Percentiles rank a stretch among this genome's conserved stretches.
These are phyloP conservation scores for Backusella macrospora DNA, from an alignment of 192 early-diverging fungal genomes.

Conservation along the genomic window DNA sequence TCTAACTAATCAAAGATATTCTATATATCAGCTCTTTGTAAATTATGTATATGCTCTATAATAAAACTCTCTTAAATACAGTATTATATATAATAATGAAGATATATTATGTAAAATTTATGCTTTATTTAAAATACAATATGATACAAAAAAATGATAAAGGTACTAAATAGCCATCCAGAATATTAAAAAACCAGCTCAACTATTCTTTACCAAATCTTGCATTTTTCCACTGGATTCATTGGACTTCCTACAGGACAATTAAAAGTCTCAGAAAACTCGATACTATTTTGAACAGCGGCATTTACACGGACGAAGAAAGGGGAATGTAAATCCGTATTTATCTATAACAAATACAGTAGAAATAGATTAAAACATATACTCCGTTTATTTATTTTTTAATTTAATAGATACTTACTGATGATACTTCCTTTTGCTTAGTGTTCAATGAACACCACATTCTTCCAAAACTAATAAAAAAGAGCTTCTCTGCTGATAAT, in stretches of 20 bases:
- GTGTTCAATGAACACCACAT: conserved; percentile 60
- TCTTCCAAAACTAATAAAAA: conserved; percentile 67
- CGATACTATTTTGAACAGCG: conserved; percentile 58
- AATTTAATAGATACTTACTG: background rate
- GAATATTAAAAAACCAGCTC: no score
- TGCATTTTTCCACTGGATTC: conserved; percentile 68
- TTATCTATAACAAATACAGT: conserved; percentile 32
- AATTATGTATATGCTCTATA: no score
- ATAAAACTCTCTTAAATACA: no score
- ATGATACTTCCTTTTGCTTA: conserved; percentile 27
- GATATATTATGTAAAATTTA: no score
- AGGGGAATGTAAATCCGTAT: conserved; percentile 67
- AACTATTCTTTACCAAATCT: conserved; percentile 30
- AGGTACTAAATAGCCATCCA: no score
- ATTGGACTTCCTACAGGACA: conserved; percentile 61
- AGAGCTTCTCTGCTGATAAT: conserved; percentile 60
- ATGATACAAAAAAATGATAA: no score
- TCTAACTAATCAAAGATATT: no score
- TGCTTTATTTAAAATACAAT: no score
- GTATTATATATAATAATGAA: no score
- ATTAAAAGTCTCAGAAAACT: conserved; percentile 69
- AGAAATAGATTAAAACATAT: no score
- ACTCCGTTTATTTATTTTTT: no score
- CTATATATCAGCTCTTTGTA: no score
- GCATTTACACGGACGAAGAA: conserved; percentile 67